phyloP scores from a whole-genome alignment of 1,284 basidiomycete genomes.

The Sporisorium sorghi region DNA sequence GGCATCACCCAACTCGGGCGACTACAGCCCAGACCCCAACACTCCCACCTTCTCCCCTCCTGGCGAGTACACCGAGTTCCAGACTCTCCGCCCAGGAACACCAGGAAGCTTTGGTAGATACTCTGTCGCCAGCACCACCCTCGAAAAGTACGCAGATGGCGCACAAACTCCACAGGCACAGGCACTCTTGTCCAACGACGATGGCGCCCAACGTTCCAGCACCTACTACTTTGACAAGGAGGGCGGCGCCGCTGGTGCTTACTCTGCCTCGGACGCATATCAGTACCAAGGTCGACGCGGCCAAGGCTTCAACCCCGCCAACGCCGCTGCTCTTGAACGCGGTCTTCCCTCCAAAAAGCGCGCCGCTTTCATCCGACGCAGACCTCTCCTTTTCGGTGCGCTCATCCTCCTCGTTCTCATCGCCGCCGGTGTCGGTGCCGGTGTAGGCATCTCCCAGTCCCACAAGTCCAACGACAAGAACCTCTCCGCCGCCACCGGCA shows the following conservation, averaged over 20 bases:
- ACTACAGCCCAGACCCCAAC: conserved; percentile 45
- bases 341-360: conserved; percentile 20
- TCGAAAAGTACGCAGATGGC: conserved; percentile 41
- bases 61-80: conserved; percentile 45
- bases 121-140: conserved; percentile 32
- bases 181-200: conserved; percentile 20
- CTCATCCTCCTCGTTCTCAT: conserved; percentile 46
- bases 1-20: conserved; percentile 19
- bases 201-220: conserved; percentile 19
- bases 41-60: conserved; percentile 50
- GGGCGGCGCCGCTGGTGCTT: conserved; percentile 27
- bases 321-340: conserved; percentile 23
- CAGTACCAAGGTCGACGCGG: conserved; percentile 42
- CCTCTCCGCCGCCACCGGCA: conserved; percentile 12
- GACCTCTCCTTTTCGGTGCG: conserved; percentile 37
- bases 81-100: conserved; percentile 44
- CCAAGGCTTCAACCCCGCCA: conserved; percentile 43
- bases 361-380: conserved; percentile 32
- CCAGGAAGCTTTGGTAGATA: conserved; percentile 38
- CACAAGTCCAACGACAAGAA: conserved; percentile 47
- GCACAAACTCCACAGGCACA: conserved; percentile 30
- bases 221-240: conserved; percentile 58
- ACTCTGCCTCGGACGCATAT: conserved; percentile 17
- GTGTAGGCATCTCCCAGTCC: conserved; percentile 37
- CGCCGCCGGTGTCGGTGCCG: conserved; percentile 48